Evolutionary conservation across 1,284 basidiomycete species (phyloP), one percentile per base, ranked within the genome.

Genomic region (Erythrobasidium hasegawianum): DNA sequence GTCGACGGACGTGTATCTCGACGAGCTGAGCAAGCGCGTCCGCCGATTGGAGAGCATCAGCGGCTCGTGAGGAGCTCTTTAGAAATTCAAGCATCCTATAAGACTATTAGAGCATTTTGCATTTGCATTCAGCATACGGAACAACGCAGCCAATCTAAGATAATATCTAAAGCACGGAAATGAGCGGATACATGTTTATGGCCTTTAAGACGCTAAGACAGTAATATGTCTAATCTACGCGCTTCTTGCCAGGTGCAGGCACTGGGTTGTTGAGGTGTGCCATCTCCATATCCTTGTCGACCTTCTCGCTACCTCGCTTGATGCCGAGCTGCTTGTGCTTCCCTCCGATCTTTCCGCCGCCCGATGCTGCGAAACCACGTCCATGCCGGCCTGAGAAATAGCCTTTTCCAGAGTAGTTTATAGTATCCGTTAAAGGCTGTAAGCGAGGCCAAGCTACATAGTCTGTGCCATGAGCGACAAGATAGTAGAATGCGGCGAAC

Each of bases 381-480:
- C 94, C 94, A 71, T 87, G 84, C 67, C 85, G 81, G 16, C 80
- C 85, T 22, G 86, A 87, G 68, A 87, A 86, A 81, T 83, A 93
- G 38, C 92, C 93, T 59, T 89, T 89, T 47, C 92, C 92, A 57
- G 82, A 82, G 79, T 94, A 97, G 75, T 86, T 86, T 60, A 97
- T 87, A 62, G 88, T 82, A 69, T 93, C 89, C 64, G 86, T 86
- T 11, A 88, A 86, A 2, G 91, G 87, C 71, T 88, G 85, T 62
- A 98, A 83, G 22, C 88, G 85, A n/a, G 95, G 96, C 88, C 91
- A 95, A 22, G 89, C 85, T 69, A 99, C 93, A 76, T 94, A 97
- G 71, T 87, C 84, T 71, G 91, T 84, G 45, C 88, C 87, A 75
- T 95, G 85, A 49, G 85, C 79, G 78, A 88, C 76, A 72, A 95